Evolutionary conservation across 2,329 filamentous ascomycete genomes (phyloP), one percentile per base, ranked within the genome.

Genomic region (Aureobasidium sp.): DNA sequence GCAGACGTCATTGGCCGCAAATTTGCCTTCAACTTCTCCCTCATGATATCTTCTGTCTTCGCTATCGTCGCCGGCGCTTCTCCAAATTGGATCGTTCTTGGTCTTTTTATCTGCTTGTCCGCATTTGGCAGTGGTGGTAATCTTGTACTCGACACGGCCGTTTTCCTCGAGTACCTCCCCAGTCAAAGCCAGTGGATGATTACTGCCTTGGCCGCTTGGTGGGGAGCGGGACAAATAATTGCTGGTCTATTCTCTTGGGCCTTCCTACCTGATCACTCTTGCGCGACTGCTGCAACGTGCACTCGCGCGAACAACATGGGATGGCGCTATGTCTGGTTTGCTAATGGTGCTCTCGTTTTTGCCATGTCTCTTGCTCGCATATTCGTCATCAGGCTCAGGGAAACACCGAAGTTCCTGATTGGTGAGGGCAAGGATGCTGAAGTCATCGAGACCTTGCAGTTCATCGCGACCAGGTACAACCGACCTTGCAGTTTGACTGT

Each of bases 1-100:
- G 85, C 85, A 24, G 87, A 90, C 68, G 79, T 89, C 37, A 85
- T 89, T 64, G 87, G 86, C 6, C 79, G 87, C 47, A 82, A 82
- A 64, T 83, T 82, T 66, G 86, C 87, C 5, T 90, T 90, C 75
- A 89, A 89, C 67, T 74, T 83, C 24, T 85, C 83, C 2, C 76
- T 89, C 12, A 79, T 89, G 67, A 77, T 88, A 62, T 85, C 82
- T 68, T 81, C 83, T 4, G 70, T 83, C 6, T 85, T 86, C 53
- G 81, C 81, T 33, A 82, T 89, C 60, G 75, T 88, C 0, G 87
- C 86, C 0, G 88, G 87, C 4, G 84, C 82, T 1, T 80, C 83
- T 63, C 87, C 87, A 1, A 87, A 79, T 65, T 91, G 86, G 85
- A 74, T 81, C 1, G 80, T 82, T 0, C 77, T 90, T 14, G 85